Conservation (phyloP, 495 filamentous ascomycete species). For the Podospora appendiculata region DNA sequence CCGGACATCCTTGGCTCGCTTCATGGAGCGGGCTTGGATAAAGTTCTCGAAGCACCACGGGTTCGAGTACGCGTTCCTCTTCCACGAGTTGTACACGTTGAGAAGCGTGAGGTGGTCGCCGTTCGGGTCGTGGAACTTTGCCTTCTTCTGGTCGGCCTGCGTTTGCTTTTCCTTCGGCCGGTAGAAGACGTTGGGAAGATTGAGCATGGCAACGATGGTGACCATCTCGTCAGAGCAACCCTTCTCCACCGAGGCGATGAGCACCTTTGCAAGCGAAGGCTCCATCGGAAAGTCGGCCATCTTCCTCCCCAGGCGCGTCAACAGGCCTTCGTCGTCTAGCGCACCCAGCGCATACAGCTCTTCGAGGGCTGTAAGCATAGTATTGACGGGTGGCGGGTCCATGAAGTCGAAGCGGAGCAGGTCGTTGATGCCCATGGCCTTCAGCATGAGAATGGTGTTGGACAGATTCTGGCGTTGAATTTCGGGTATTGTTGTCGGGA, state of each 20-base stretch:
- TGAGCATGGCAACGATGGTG: slow-evolving; percentile 92
- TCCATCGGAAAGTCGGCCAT: slow-evolving; percentile 98
- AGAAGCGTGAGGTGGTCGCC: slow-evolving; percentile 92
- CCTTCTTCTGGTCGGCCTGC: slow-evolving; percentile 94
- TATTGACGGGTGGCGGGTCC: slow-evolving; percentile 92
- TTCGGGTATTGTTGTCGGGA: slow-evolving; percentile 90
- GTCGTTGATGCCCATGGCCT: slow-evolving; percentile 99
- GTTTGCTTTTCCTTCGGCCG: slow-evolving; percentile 93
- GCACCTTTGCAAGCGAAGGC: slow-evolving; percentile 78
- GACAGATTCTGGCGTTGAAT: slow-evolving; percentile 96
- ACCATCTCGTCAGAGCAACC: slow-evolving; percentile 90
- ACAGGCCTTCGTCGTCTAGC: slow-evolving; percentile 89
- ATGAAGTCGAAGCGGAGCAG: slow-evolving; percentile 97
- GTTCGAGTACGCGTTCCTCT: slow-evolving; percentile 66
- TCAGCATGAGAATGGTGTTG: slow-evolving; percentile 93
- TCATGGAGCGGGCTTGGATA: slow-evolving; percentile 84
- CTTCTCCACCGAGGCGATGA: slow-evolving; percentile 81
- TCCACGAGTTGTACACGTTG: slow-evolving; percentile 97
- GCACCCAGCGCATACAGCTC: slow-evolving; percentile 90
- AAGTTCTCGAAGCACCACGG: slow-evolving; percentile 98
- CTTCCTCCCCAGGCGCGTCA: slow-evolving; percentile 87
- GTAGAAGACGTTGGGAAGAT: slow-evolving; percentile 78
- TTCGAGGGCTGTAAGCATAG: slow-evolving; percentile 93
- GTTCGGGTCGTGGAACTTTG: slow-evolving; percentile 91
- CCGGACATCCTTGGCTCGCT: slow-evolving; percentile 83